Evolutionary conservation across 2,329 filamentous ascomycete species (phyloP), one percentile per base, ranked within the genome.

Genomic region (Neopestalotiopsis clavispora): DNA sequence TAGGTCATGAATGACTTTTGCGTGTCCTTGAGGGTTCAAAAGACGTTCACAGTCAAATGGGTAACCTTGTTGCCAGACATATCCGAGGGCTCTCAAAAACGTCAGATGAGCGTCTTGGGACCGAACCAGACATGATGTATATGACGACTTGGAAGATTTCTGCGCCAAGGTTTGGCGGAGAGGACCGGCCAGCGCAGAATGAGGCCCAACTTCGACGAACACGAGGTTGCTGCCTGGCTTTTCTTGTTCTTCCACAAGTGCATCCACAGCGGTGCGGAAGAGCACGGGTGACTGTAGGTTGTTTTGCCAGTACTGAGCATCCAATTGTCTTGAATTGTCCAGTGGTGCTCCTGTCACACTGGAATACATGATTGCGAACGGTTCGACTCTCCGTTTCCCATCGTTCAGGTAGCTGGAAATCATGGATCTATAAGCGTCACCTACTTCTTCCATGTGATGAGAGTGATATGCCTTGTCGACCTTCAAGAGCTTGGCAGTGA

Each of bases 1-100:
- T 3, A 75, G 67, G 38, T 71, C 71, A 2, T 71, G 34, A 10
- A 38, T 10, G 10, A 38, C 34, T 10, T 38, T 38, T 38, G 34
- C 34, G 34, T 38, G 10, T 10, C 34, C 34, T 7, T 38, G 34
- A 38, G 34, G 34, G 10, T 38, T 38, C 34, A 38, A 38, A 10
- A 38, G 34, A 10, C 34, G 34, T 7, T 38, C 34, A 38, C 10
- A 38, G 10, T 38, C 34, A 38, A 38, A 38, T 1, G 34, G 10
- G 10, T 7, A 7, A 38, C 34, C 34, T 38, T 38, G 34, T 38
- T 38, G 34, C 34, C 34, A 38, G 34, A 60, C 9, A 57, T 12
- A 20, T 12, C 49, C 63, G 56, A 14, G 7, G 30, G 28, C 63
- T 23, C n/a, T 57, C 14, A 42, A 28, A 17, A 23, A 17, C 17